Percentiles rank a stretch among this genome's conserved stretches.
Evolutionary conservation across 306 rosid species (phyloP).

Genomic region (Purshia tridentata): DNA sequence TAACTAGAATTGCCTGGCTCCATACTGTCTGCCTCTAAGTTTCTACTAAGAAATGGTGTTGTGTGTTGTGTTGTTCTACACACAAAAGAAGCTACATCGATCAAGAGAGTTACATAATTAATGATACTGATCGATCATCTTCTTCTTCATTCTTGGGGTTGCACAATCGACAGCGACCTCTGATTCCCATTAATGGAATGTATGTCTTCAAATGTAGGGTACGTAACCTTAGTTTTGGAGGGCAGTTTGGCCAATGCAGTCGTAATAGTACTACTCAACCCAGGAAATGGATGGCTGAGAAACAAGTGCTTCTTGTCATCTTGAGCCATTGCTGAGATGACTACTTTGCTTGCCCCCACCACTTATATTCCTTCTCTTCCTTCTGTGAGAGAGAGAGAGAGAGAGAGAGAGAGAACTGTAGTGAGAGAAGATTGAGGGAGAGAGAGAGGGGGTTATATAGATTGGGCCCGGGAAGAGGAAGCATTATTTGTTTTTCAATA

Average conservation of each 20-base stretch:
- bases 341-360: constrained; percentile 27
- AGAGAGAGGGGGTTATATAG: constrained; percentile 4
- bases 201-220: constrained; percentile 19
- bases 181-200: constrained; percentile 15
- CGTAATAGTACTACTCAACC: background rate
- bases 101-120: constrained; percentile 23
- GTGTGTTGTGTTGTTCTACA: background rate
- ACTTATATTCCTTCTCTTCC: constrained; percentile 11
- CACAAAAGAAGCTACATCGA: background rate
- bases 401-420: constrained; percentile 15
- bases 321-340: constrained; percentile 24
- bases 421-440: background rate
- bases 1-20: constrained; percentile 68
- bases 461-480: constrained; percentile 9
- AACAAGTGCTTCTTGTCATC: constrained; percentile 28
- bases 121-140: constrained; percentile 1
- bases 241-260: constrained; percentile 27
- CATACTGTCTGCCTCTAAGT: constrained; percentile 63
- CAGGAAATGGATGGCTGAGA: constrained; percentile 29
- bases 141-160: constrained; percentile 14
- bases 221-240: constrained; percentile 9
- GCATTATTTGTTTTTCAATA: constrained; percentile 9
- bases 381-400: constrained; percentile 2
- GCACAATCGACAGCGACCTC: constrained; percentile 24
- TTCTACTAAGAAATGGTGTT: constrained; percentile 14